phyloP scores from a whole-genome alignment of 208 protist species.

The Angomonas ambiguus region DNA sequence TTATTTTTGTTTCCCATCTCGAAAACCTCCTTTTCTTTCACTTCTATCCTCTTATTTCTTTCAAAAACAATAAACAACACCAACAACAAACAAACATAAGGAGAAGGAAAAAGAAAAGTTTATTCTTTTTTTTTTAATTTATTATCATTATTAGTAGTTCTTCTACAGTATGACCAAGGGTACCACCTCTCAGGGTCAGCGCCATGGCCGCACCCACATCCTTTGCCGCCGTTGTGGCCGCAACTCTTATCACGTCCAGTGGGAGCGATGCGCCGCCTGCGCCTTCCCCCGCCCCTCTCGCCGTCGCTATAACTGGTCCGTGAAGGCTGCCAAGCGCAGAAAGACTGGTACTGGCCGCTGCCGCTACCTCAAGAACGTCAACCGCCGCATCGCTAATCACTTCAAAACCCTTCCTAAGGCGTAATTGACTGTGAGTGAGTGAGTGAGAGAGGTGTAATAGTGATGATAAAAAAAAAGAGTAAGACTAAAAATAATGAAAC shows the following conservation, averaged over 20 bases:
- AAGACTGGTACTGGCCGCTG: conserved; percentile 98
- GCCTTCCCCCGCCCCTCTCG: conserved; percentile 96
- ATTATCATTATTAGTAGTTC: no score
- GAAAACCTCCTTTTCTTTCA: conserved; percentile 5
- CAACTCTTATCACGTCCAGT: conserved; percentile 97
- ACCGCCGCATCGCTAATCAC: conserved; percentile 96
- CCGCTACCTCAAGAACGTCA: conserved; percentile 96
- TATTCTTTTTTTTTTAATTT: no score
- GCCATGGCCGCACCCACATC: conserved; percentile 94
- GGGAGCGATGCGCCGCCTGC: conserved; percentile 97
- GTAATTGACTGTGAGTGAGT: no score
- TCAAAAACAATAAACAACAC: no score
- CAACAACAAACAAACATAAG: no score
- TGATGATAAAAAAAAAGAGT: not conserved
- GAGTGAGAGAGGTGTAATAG: no score
- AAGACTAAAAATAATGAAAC: not conserved
- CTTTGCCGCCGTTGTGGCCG: conserved; percentile 97
- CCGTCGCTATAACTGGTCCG: conserved; percentile 96
- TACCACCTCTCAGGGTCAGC: conserved; percentile 89
- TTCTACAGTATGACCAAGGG: conserved; percentile 88
- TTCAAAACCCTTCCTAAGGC: conserved; percentile 94
- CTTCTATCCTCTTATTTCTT: not conserved
- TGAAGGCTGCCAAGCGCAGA: conserved; percentile 97
- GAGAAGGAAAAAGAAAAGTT: no score
- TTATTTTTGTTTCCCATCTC: not conserved